These are phyloP conservation scores for Eutrema yunnanense DNA, from an alignment of 345 rosid genomes.

Conservation along the genomic window DNA sequence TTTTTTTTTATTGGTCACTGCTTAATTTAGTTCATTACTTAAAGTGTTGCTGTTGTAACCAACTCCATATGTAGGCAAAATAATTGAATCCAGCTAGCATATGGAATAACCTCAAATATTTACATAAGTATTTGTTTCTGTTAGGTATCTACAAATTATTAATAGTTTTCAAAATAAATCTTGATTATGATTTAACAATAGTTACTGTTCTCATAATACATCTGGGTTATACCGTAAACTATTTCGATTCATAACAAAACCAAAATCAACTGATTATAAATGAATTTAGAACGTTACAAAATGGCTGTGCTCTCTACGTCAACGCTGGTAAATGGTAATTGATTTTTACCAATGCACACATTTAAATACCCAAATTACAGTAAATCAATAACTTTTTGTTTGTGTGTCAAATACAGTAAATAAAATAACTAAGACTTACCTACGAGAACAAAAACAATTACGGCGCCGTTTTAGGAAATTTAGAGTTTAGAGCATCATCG, in stretches of 20 bases:
- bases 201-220: background rate
- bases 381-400: too few relatives aligned
- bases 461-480: too few relatives aligned
- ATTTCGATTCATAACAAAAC: background rate
- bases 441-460: too few relatives aligned
- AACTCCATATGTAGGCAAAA: constrained; percentile 14
- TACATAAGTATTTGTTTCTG: background rate
- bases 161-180: background rate
- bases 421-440: too few relatives aligned
- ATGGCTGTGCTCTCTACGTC: too few relatives aligned
- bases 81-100: constrained; percentile 28
- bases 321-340: background rate
- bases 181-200: background rate
- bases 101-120: background rate
- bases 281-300: too few relatives aligned
- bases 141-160: background rate
- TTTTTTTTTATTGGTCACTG: background rate
- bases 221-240: background rate
- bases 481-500: too few relatives aligned
- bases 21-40: background rate
- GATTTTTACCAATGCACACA: background rate
- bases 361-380: too few relatives aligned
- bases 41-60: constrained; percentile 16
- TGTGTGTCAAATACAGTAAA: too few relatives aligned
- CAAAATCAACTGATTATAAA: background rate